A percentile compares a stretch with the other conserved stretches of the same genome.
phyloP scores from a whole-genome alignment of 371 early-diverging fungal species.

The Syncephalastrum racemosum region DNA sequence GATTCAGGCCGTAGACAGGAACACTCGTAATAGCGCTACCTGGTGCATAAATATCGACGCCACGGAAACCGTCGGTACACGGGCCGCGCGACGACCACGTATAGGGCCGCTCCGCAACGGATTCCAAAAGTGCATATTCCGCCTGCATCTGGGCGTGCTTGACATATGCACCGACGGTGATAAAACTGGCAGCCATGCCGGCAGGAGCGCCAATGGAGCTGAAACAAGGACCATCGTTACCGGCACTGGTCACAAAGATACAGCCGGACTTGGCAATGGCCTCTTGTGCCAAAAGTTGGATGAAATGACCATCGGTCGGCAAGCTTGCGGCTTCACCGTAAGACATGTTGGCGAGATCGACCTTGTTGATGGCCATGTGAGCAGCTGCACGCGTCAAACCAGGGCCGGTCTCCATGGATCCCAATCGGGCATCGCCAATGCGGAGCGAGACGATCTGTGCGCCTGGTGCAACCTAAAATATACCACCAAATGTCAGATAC shows the following conservation, averaged over 20 bases:
- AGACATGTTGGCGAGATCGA: conserved; percentile 95
- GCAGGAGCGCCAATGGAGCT: conserved; percentile 88
- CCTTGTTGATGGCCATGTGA: conserved; percentile 73
- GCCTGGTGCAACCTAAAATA: conserved; percentile 76
- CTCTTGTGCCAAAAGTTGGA: conserved; percentile 76
- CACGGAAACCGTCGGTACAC: conserved; percentile 80
- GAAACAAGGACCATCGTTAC: conserved; percentile 91
- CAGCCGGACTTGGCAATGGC: conserved; percentile 81
- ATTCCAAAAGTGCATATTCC: conserved; percentile 81
- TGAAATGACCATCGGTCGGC: conserved; percentile 79
- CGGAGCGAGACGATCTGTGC: conserved; percentile 92
- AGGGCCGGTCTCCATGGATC: conserved; percentile 85
- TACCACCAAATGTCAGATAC: neutral
- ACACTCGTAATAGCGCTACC: conserved; percentile 93
- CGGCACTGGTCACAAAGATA: conserved; percentile 88
- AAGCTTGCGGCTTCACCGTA: conserved; percentile 84
- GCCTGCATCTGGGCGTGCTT: conserved; percentile 85
- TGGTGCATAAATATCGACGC: conserved; percentile 87
- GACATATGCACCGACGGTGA: conserved; percentile 93
- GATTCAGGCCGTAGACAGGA: conserved; percentile 82
- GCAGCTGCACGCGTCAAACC: conserved; percentile 84
- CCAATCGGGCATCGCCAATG: conserved; percentile 89
- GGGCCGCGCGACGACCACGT: conserved; percentile 95
- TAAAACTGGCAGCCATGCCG: conserved; percentile 71
- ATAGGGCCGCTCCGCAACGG: conserved; percentile 74